Conservation (phyloP, 805 yeast genomes). For the Wilhelminamyces savonicus region DNA sequence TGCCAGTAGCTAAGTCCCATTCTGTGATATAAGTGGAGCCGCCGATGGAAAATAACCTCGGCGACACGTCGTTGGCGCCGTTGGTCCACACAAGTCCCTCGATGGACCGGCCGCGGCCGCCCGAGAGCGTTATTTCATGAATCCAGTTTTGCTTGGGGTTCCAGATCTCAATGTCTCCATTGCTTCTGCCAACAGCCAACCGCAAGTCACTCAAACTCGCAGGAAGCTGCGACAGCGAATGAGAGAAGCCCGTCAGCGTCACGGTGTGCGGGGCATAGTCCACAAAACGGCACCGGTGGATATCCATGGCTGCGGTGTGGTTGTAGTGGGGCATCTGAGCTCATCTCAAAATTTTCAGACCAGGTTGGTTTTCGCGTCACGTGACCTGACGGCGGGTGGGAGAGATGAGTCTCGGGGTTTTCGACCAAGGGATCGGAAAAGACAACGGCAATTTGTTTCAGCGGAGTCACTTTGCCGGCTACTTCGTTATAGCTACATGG, state of each 20-base stretch:
- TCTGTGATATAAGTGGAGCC: constrained; percentile 89
- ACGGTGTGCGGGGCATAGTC: constrained; percentile 82
- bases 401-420: neutral
- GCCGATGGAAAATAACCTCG: constrained; percentile 85
- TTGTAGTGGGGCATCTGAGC: constrained; percentile 1
- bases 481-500: too few species aligned
- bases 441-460: too few species aligned
- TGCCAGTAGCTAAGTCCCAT: constrained; percentile 77
- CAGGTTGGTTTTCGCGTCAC: neutral
- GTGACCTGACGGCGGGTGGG: constrained; percentile 1
- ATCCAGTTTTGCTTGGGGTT: constrained; percentile 79
- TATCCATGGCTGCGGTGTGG: constrained; percentile 41
- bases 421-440: too few species aligned
- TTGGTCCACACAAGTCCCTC: constrained; percentile 85
- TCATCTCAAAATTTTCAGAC: constrained; percentile 15
- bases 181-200: constrained; percentile 85
- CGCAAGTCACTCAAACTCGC: constrained; percentile 49
- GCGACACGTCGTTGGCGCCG: constrained; percentile 36
- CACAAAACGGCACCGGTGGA: constrained; percentile 89
- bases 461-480: too few species aligned
- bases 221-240: constrained; percentile 38
- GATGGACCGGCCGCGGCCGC: constrained; percentile 77
- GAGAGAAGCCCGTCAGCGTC: constrained; percentile 76
- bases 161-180: constrained; percentile 96
- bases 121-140: constrained; percentile 65